A percentile compares a stretch with the other conserved stretches of the same genome.
phyloP scores from a whole-genome alignment of 1,284 basidiomycete genomes.

The Heterobasidion occidentale region DNA sequence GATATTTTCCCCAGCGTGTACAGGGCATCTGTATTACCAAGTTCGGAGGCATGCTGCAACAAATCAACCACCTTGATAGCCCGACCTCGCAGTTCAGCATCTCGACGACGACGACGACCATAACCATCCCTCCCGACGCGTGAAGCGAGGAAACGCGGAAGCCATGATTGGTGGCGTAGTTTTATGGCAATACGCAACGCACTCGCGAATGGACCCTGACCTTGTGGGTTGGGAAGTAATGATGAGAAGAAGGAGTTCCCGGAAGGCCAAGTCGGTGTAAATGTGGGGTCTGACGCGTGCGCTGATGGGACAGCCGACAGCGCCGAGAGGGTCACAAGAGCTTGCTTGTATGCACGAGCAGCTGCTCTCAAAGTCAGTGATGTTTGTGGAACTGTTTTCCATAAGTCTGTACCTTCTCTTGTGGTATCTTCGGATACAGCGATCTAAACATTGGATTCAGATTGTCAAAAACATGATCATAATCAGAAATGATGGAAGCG shows the following conservation, averaged over 20 bases:
- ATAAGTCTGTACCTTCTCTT: constrained; percentile 6
- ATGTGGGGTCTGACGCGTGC: constrained; percentile 41
- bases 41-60: constrained; percentile 69
- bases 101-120: constrained; percentile 35
- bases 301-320: constrained; percentile 50
- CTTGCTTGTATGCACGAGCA: constrained; percentile 63
- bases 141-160: constrained; percentile 33
- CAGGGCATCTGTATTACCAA: constrained; percentile 73
- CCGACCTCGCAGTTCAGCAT: constrained; percentile 55
- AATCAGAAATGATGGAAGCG: too few relatives aligned
- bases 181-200: constrained; percentile 56
- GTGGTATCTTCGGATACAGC: constrained; percentile 1
- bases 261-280: constrained; percentile 30
- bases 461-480: too few relatives aligned
- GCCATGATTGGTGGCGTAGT: constrained; percentile 45
- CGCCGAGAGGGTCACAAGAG: constrained; percentile 51
- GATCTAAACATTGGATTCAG: too few relatives aligned
- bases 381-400: not conserved
- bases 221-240: constrained; percentile 58
- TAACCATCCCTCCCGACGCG: constrained; percentile 33
- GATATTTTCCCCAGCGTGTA: constrained; percentile 66
- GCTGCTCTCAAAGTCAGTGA: constrained; percentile 29
- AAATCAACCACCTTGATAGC: constrained; percentile 73
- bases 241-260: constrained; percentile 50
- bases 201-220: constrained; percentile 63